These are phyloP conservation scores for maize (Zea mays) DNA, from an alignment of 176 grass and related monocot genomes.

Conservation along the genomic window Zm-B73-REFERENCE-NAM-5.0 NC_050096.1:39165001-39165500, in stretches of 20 bases:
- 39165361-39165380: conserved; percentile 59
- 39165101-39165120: conserved; percentile 20
- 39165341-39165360: conserved; percentile 53
- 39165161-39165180: conserved; percentile 6
- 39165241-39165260: conserved; percentile 52
- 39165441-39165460: conserved; percentile 26
- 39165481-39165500: conserved; percentile 12
- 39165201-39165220: conserved; percentile 9
- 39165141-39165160: conserved; percentile 23
- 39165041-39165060: not conserved
- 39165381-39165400: conserved; percentile 48
- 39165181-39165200: conserved; percentile 42
- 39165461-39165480: not conserved
- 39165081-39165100: conserved; percentile 11
- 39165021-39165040: not conserved
- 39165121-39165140: conserved; percentile 2
- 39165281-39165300: not conserved
- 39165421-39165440: conserved; percentile 39
- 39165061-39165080: conserved; percentile 16
- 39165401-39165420: conserved; percentile 43
- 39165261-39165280: conserved; percentile 21
- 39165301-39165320: conserved; percentile 45
- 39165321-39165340: conserved; percentile 52
- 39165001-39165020: not conserved
- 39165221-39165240: not conserved